A percentile compares a stretch with the other conserved stretches of the same genome.
Evolutionary conservation across 352 stramenopile genomes (phyloP).

Genomic region (Thraustochytrium sp.): DNA sequence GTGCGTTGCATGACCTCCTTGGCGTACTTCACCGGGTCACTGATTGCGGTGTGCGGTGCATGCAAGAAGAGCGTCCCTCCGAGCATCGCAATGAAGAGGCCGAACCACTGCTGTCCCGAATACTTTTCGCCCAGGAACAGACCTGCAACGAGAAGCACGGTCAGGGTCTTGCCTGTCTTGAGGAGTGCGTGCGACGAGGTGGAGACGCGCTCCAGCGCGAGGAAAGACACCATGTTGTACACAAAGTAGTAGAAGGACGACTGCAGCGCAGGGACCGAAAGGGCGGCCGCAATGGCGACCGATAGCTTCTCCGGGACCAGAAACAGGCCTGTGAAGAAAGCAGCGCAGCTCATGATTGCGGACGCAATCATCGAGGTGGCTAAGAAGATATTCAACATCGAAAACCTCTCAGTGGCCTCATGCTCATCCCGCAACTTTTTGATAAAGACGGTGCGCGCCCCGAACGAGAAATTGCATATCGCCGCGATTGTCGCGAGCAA

Average conservation of each 20-base stretch:
- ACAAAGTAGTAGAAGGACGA: slow-evolving; percentile 33
- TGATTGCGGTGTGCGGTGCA: background rate
- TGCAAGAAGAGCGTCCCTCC: background rate
- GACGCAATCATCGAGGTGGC: background rate
- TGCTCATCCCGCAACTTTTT: background rate
- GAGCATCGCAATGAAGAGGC: background rate
- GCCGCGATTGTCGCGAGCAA: background rate
- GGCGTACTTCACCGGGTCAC: background rate
- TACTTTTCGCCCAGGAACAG: background rate
- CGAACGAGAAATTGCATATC: slow-evolving; percentile 6
- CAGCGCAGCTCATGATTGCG: background rate
- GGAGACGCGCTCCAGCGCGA: background rate
- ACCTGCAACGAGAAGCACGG: background rate
- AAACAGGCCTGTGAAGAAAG: background rate
- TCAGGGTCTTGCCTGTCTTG: background rate
- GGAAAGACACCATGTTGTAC: slow-evolving; percentile 28
- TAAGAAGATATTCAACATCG: slow-evolving; percentile 7
- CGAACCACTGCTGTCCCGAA: background rate
- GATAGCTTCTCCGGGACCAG: background rate
- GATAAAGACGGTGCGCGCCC: background rate
- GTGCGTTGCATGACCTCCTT: no score
- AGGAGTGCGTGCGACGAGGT: slow-evolving; percentile 7
- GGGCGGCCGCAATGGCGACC: background rate
- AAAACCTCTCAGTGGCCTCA: background rate
- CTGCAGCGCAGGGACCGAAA: background rate